Evolutionary conservation across 495 filamentous ascomycete genomes (phyloP).

Genomic region (Aspergillus sparsus): DNA sequence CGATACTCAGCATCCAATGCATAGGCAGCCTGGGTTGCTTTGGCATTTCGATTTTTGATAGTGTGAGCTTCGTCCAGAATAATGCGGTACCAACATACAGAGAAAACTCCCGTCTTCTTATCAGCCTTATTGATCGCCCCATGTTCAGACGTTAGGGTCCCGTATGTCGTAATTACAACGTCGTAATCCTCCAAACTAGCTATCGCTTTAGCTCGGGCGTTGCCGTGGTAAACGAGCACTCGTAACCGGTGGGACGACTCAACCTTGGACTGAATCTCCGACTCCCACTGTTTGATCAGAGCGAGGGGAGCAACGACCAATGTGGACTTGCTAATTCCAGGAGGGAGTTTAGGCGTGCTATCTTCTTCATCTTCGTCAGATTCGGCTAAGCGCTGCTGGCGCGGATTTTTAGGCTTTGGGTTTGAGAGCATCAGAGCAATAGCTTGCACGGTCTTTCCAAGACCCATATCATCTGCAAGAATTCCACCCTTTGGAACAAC

Average conservation of each 20-base stretch:
- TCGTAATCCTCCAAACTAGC: slow-evolving; percentile 79
- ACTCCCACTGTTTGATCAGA: slow-evolving; percentile 96
- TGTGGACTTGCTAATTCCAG: slow-evolving; percentile 71
- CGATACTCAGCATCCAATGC: slow-evolving; percentile 79
- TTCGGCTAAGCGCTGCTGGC: slow-evolving; percentile 23
- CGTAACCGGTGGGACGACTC: slow-evolving; percentile 63
- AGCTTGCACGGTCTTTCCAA: slow-evolving; percentile 91
- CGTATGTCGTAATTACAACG: slow-evolving; percentile 96
- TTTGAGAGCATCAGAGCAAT: slow-evolving; percentile 85
- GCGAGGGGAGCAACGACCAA: slow-evolving; percentile 93
- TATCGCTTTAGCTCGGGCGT: slow-evolving; percentile 75
- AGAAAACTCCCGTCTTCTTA: slow-evolving; percentile 80
- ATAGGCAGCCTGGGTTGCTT: slow-evolving; percentile 85
- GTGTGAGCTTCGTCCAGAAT: slow-evolving; percentile 96
- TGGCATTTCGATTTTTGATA: slow-evolving; percentile 97
- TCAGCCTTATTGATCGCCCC: slow-evolving; percentile 61
- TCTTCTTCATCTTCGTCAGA: slow-evolving; percentile 32
- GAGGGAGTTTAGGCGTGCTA: slow-evolving; percentile 59
- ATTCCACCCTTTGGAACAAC: slow-evolving; percentile 84
- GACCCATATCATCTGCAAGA: slow-evolving; percentile 89
- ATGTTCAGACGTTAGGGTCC: slow-evolving; percentile 88
- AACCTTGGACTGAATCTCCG: slow-evolving; percentile 82
- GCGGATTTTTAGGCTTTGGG: slow-evolving; percentile 60
- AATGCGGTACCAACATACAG: slow-evolving; percentile 89
- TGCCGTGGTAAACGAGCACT: slow-evolving; percentile 88